Evolutionary conservation across 2,329 filamentous ascomycete genomes (phyloP).

Genomic region (Penicillium sumatraense): DNA sequence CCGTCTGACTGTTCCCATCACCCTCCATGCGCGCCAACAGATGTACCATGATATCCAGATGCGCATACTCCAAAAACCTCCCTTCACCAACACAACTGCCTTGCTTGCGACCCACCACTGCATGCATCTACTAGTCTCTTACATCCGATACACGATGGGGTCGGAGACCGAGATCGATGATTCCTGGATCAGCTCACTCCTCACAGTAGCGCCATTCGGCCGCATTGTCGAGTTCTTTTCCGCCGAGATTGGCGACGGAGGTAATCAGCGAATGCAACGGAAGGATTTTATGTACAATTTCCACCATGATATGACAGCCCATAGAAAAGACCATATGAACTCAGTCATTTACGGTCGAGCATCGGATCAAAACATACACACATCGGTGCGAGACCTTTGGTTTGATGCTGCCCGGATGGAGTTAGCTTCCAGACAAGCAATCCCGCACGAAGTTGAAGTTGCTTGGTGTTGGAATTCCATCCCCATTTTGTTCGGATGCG

Average conservation of each 20-base stretch:
- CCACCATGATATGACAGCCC: constrained; percentile 41
- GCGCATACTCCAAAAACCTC: constrained; percentile 43
- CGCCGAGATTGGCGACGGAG: constrained; percentile 48
- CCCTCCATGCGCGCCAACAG: constrained; percentile 35
- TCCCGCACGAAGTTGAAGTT: constrained; percentile 40
- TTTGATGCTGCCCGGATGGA: constrained; percentile 42
- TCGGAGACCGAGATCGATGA: constrained; percentile 40
- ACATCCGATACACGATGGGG: constrained; percentile 43
- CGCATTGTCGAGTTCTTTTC: constrained; percentile 49
- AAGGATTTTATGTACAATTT: constrained; percentile 51
- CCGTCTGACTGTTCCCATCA: constrained; percentile 42
- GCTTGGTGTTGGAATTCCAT: constrained; percentile 39
- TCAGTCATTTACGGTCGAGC: constrained; percentile 41
- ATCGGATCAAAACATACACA: constrained; percentile 34
- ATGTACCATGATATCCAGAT: constrained; percentile 45
- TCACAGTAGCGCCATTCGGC: constrained; percentile 44
- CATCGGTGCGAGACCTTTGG: constrained; percentile 45
- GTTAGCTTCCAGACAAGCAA: constrained; percentile 31
- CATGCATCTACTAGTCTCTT: constrained; percentile 45
- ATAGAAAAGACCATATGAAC: constrained; percentile 44
- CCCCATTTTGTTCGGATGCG: constrained; percentile 43
- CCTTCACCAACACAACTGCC: constrained; percentile 45
- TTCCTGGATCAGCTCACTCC: constrained; percentile 47
- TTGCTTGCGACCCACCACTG: constrained; percentile 49
- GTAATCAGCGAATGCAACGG: constrained; percentile 44